Evolutionary conservation across 805 yeast genomes (phyloP).

Genomic region (Candida ulmi): DNA sequence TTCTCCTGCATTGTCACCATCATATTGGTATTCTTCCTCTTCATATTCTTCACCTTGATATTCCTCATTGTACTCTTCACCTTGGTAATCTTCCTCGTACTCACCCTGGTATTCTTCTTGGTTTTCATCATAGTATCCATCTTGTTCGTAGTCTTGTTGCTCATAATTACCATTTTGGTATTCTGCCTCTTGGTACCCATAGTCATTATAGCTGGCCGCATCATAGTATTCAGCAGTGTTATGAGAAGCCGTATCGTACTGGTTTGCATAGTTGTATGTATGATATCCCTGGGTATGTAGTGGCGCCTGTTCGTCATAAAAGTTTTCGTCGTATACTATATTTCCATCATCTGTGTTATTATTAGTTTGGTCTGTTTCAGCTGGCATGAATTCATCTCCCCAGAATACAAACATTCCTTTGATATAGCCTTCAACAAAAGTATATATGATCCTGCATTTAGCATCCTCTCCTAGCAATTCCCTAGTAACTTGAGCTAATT

Average conservation of each 20-base stretch:
- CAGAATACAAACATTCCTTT: constrained; percentile 57
- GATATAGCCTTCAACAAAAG: constrained; percentile 33
- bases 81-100: neutral
- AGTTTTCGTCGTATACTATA: constrained; percentile 1
- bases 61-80: neutral
- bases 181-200: neutral
- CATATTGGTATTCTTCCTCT: neutral
- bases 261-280: neutral
- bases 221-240: too few relatives aligned
- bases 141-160: neutral
- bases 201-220: neutral
- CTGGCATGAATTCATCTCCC: constrained; percentile 43
- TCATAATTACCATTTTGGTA: neutral
- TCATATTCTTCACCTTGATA: neutral
- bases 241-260: too few relatives aligned
- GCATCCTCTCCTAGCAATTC: constrained; percentile 39
- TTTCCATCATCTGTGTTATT: neutral
- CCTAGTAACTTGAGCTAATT: constrained; percentile 41
- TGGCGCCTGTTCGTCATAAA: constrained; percentile 2
- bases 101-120: constrained; percentile 1
- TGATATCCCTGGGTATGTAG: neutral
- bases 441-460: constrained; percentile 40
- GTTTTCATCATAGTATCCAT: neutral
- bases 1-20: neutral
- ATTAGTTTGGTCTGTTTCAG: too few relatives aligned